Evolutionary conservation across 176 grass and related monocot species (phyloP).

Genomic region (Eragrostis curvula): DNA sequence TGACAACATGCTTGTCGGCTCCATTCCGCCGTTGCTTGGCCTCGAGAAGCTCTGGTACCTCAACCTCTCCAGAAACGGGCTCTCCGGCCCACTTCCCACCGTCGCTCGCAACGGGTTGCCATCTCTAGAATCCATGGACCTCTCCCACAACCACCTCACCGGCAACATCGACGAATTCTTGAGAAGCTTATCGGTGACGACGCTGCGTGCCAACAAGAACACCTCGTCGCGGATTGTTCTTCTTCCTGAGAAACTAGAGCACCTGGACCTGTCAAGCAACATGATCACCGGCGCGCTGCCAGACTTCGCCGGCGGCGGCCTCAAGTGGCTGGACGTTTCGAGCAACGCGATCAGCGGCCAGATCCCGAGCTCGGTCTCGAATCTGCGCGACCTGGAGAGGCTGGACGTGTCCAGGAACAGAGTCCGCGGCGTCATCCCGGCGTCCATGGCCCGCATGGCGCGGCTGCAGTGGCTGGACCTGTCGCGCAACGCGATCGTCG

Average conservation of each 20-base stretch:
- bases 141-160: constrained; percentile 67
- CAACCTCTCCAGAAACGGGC: constrained; percentile 64
- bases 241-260: constrained; percentile 43
- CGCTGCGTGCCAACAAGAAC: not conserved
- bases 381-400: constrained; percentile 43
- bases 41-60: constrained; percentile 76
- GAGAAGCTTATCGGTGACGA: constrained; percentile 49
- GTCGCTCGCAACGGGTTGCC: constrained; percentile 45
- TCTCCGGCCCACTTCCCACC: constrained; percentile 51
- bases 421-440: constrained; percentile 61
- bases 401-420: constrained; percentile 70
- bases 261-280: constrained; percentile 72
- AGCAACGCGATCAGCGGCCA: constrained; percentile 59
- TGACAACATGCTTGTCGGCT: constrained; percentile 56
- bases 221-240: constrained; percentile 10
- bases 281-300: constrained; percentile 63
- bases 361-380: constrained; percentile 70
- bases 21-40: constrained; percentile 53
- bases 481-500: constrained; percentile 53
- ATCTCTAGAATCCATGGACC: constrained; percentile 58
- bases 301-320: constrained; percentile 42
- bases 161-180: constrained; percentile 59
- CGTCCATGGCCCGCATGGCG: constrained; percentile 55
- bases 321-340: constrained; percentile 66
- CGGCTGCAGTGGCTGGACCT: constrained; percentile 67